phyloP scores from a whole-genome alignment of 2,329 filamentous ascomycete genomes.

The Penicillium hordei region DNA sequence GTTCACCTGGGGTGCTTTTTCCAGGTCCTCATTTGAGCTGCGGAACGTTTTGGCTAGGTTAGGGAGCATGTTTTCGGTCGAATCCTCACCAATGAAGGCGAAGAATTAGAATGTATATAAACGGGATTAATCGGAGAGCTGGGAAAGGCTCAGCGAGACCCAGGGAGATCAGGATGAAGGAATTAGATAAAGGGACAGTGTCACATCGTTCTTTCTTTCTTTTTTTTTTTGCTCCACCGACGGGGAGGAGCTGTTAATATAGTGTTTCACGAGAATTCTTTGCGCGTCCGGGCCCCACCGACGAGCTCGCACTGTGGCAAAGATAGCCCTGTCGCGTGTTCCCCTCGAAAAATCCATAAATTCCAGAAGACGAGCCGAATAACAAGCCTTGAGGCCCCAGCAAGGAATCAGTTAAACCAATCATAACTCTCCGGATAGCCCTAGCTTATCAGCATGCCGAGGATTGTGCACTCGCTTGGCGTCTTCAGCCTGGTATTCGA shows the following conservation, averaged over 20 bases:
- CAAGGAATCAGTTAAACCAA: background rate
- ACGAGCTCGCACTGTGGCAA: slow-evolving; percentile 6
- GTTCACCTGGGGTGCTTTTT: slow-evolving; percentile 35
- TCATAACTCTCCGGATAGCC: background rate
- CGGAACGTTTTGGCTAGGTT: slow-evolving; percentile 23
- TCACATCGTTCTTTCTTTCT: slow-evolving; percentile 25
- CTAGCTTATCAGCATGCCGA: slow-evolving; percentile 23
- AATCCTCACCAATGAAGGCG: slow-evolving; percentile 16
- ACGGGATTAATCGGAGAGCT: slow-evolving; percentile 20
- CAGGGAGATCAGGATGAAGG: slow-evolving; percentile 16
- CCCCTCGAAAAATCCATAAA: slow-evolving; percentile 10
- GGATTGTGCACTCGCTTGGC: slow-evolving; percentile 16
- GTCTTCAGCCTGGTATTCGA: background rate
- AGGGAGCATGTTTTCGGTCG: slow-evolving; percentile 12
- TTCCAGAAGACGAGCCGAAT: slow-evolving; percentile 24
- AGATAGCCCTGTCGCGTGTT: slow-evolving; percentile 24
- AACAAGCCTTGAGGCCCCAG: slow-evolving; percentile 16
- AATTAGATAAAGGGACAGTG: slow-evolving; percentile 1
- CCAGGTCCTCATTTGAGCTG: slow-evolving; percentile 29
- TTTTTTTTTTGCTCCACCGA: slow-evolving; percentile 23
- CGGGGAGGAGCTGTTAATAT: slow-evolving; percentile 18
- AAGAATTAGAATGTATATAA: slow-evolving; percentile 10
- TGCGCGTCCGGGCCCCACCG: slow-evolving; percentile 21
- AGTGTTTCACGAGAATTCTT: slow-evolving; percentile 17
- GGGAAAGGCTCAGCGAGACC: slow-evolving; percentile 20